phyloP scores from a whole-genome alignment of 179 eudicot genomes.

The Drosera spatulata region DNA sequence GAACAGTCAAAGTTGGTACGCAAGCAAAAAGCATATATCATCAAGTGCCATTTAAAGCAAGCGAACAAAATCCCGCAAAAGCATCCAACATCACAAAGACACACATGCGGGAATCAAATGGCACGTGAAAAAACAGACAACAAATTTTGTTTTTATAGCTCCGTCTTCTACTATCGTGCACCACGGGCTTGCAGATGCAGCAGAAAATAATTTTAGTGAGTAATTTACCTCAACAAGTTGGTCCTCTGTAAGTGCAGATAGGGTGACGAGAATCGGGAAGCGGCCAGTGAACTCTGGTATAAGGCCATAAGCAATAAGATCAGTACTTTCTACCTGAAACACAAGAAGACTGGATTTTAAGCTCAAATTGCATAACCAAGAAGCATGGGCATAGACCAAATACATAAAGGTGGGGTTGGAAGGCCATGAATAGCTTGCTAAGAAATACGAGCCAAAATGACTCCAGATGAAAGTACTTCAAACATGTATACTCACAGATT shows the following conservation, averaged over 20 bases:
- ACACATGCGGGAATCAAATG: no score
- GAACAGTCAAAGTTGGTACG: no score
- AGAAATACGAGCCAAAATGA: background rate
- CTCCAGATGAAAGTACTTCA: background rate
- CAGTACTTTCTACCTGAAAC: slow-evolving; percentile 53
- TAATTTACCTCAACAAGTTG: slow-evolving; percentile 53
- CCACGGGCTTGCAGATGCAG: background rate
- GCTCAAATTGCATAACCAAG: background rate
- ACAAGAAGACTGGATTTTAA: background rate
- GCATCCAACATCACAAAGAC: no score
- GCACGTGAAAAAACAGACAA: no score
- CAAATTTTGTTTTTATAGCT: background rate
- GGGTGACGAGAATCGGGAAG: slow-evolving; percentile 58
- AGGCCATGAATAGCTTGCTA: background rate
- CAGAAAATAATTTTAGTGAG: background rate
- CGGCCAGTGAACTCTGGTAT: slow-evolving; percentile 68
- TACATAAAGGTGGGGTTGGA: background rate
- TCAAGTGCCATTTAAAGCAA: no score
- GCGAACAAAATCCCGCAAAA: no score
- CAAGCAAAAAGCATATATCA: no score
- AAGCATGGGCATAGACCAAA: background rate
- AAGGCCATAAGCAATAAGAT: slow-evolving; percentile 56
- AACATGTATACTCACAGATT: slow-evolving; percentile 24
- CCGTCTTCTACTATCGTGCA: background rate
- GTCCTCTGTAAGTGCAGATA: slow-evolving; percentile 54